Evolutionary conservation across 108 stramenopile genomes (phyloP).

Genomic region (Discostella stelligeroides): DNA sequence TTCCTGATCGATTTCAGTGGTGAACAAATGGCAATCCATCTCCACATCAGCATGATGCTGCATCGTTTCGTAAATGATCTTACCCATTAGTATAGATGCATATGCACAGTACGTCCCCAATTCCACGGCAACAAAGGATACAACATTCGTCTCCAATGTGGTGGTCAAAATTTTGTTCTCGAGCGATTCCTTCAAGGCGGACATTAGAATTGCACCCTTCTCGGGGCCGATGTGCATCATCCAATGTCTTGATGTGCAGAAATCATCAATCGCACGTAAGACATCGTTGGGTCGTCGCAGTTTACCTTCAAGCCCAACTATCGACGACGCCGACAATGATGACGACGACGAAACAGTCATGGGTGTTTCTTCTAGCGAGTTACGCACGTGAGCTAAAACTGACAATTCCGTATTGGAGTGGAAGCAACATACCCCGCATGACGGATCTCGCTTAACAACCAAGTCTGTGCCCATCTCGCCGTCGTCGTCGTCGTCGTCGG

Average conservation of each 20-base stretch:
- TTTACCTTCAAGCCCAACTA: too few relatives aligned
- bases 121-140: constrained; percentile 63
- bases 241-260: constrained; percentile 82
- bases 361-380: constrained; percentile 13
- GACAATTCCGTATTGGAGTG: constrained; percentile 32
- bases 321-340: background rate
- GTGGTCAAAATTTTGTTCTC: constrained; percentile 8
- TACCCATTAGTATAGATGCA: constrained; percentile 63
- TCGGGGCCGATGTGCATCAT: constrained; percentile 92
- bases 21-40: constrained; percentile 55
- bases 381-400: constrained; percentile 24
- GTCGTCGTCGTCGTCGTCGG: background rate
- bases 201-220: constrained; percentile 62
- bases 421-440: constrained; percentile 29
- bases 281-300: constrained; percentile 29
- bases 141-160: too few relatives aligned
- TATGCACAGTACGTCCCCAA: constrained; percentile 92
- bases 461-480: background rate
- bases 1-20: constrained; percentile 70
- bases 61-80: constrained; percentile 30
- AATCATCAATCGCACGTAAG: constrained; percentile 66
- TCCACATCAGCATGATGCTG: background rate
- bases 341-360: background rate
- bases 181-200: constrained; percentile 30
- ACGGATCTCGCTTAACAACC: constrained; percentile 17